Evolutionary conservation across 148 eudicot genomes (phyloP).

Genomic region (Vaccinium myrtillus): DNA sequence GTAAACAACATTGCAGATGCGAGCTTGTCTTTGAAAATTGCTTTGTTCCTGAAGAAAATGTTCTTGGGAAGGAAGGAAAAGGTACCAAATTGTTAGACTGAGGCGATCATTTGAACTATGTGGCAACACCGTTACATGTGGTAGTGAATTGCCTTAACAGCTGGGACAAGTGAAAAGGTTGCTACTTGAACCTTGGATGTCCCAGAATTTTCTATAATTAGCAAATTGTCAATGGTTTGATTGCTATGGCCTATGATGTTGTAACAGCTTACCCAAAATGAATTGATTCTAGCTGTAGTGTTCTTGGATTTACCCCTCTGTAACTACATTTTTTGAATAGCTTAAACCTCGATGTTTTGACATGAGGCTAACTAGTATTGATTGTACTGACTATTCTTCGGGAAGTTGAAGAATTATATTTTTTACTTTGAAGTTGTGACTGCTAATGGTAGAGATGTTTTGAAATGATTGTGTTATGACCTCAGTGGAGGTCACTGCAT

Average conservation of each 20-base stretch:
- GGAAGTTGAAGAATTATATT: neutral
- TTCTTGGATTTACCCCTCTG: neutral
- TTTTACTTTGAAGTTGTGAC: neutral
- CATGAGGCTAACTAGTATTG: neutral
- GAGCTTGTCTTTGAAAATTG: slow-evolving; percentile 99
- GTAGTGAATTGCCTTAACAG: neutral
- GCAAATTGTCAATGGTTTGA: neutral
- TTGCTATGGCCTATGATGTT: neutral
- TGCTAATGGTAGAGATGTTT: neutral
- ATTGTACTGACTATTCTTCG: neutral
- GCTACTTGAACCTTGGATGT: neutral
- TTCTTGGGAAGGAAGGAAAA: slow-evolving; percentile 93
- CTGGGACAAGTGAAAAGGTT: neutral
- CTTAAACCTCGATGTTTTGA: slow-evolving; percentile 1
- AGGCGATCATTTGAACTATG: neutral
- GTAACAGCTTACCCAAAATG: neutral
- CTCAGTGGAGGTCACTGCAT: slow-evolving; percentile 7
- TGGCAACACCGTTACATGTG: neutral
- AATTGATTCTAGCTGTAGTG: neutral
- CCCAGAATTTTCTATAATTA: neutral
- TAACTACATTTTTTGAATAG: neutral
- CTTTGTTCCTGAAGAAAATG: slow-evolving; percentile 88
- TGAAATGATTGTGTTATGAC: neutral
- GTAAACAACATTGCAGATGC: slow-evolving; percentile 60
- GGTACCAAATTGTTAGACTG: slow-evolving; percentile 37